Base-by-base conservation (phyloP, 2,329 filamentous ascomycete genomes). In the Atkinsonella hypoxylon region DNA sequence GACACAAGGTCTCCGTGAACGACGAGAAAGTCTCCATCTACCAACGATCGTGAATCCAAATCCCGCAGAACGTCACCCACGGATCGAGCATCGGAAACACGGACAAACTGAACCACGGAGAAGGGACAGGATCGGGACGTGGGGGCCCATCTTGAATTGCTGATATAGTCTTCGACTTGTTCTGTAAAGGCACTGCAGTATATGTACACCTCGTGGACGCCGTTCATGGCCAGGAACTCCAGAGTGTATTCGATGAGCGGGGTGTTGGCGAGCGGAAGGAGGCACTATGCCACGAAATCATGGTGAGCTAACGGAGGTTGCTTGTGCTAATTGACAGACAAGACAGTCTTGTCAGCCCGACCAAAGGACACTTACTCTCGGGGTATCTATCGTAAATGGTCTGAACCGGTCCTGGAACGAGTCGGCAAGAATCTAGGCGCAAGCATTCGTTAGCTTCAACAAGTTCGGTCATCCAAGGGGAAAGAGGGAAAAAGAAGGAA, bases 201-300 rank as follows among this genome's bases (percentile, higher is more conserved):
- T 52, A 98, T 79, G 65, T 87, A 95, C 49, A 97, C 86, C 57
- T 96, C 88, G 59, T 93, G 83, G n/a, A 97, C 89, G 52, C 90
- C 89, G 52, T 93, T 89, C 77, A 91, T 91, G 56, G 89, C 89
- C 1, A 98, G 82, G 62, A 95, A 97, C 64, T 97, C 90, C 61
- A 97, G 82, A 4, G 91, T 97, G 67, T 98, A 97, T 68, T 98
- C 93, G 70, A 98, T 95, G 55, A 98, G 75, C 36, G 93, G 91
- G 1, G 85, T 90, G 67, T 97, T 97, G 53, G 89, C 93, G 53
- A 98, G 77, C 11, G 91, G 89, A 7, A 98, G 76, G 32, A 98
- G 83, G 72, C 93, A 97, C 87, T 94, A 61, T 31, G 36, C 38
- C 38, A 32, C n/a, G 36, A 44, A 2, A 20, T 15, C 22, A n/a